A percentile compares a stretch with the other conserved stretches of the same genome.
Conservation (phyloP, 1,284 basidiomycete species). For the Ceratobasidium papillatum region DNA sequence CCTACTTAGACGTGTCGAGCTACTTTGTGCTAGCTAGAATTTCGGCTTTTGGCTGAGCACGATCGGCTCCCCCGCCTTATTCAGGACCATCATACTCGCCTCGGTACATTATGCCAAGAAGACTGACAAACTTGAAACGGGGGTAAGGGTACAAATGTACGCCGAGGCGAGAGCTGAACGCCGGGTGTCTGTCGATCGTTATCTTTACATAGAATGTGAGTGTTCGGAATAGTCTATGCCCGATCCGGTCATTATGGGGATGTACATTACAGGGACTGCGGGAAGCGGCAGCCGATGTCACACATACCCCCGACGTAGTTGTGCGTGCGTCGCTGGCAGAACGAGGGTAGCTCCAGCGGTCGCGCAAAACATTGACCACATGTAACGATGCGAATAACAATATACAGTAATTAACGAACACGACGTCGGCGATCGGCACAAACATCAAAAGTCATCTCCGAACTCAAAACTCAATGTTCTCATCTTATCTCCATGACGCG, state of each 20-base stretch:
- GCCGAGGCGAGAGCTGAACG: not conserved
- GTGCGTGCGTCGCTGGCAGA: not conserved
- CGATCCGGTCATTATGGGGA: not conserved
- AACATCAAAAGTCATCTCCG: not conserved
- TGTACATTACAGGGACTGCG: not conserved
- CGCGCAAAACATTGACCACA: not conserved
- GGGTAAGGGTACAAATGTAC: not conserved
- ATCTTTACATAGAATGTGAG: not conserved
- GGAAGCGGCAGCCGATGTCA: not conserved
- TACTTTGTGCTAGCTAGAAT: no score
- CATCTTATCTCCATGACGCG: constrained; percentile 6
- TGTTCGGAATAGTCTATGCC: not conserved
- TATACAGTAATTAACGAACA: not conserved
- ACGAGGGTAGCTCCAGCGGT: not conserved
- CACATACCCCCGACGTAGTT: constrained; percentile 4
- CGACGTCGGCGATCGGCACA: not conserved
- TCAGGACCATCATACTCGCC: not conserved
- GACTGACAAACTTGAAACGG: constrained; percentile 12
- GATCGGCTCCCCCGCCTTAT: not conserved
- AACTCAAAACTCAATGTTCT: not conserved
- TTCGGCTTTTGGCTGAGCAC: no score
- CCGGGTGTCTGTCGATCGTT: not conserved
- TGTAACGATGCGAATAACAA: not conserved
- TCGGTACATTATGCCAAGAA: not conserved
- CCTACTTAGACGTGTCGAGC: no score